Evolutionary conservation across 1,139 yeast genomes (phyloP), one percentile per base, ranked within the genome.

Genomic region (Dujonia santamariae): DNA sequence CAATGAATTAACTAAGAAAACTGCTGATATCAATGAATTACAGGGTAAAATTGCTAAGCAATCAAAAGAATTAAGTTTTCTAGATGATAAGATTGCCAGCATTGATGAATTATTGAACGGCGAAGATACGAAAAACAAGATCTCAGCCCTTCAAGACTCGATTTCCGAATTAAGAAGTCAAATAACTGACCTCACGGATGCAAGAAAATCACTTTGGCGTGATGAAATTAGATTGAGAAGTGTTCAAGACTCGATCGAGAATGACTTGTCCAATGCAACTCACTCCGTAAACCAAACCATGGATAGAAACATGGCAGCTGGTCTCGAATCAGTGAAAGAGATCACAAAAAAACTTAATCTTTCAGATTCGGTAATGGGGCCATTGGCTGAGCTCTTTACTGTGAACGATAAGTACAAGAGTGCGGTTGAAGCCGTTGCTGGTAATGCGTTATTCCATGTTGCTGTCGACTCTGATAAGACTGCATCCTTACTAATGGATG

Each of bases 351-450:
- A 68, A 36, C 58, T 85, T 32, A 75, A 77, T 8, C 56, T 88
- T 25, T 57, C 62, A 2, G 61, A 60, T 2, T 76, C 82, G 6
- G 94, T 87, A 3, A 80, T 75, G 56, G 98, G 98, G 0, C 81
- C 95, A 0, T 59, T 92, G 16, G 94, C 95, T 22, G 96, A 88
- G 44, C 63, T 92, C 24, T 83, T 92, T 39, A 72, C 71, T 37
- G 92, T 87, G 3, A 83, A 82, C 46, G 90, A 85, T 36, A 86
- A 85, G 47, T 90, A 87, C 53, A 83, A 84, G 52, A 74, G 81
- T 1, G 95, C 97, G 1, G 84, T 85, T 1, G 97, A 90, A 52
- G 92, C 85, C 4, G 75, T 87, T 30, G 97, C 95, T 11, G 97
- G 97, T 2, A 80, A 77, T 41, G 75, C 95, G 3, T 62, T 92